A percentile compares a stretch with the other conserved stretches of the same genome.
These are phyloP conservation scores for Papiliotrema nemorosa DNA, from an alignment of 1,284 basidiomycete species.

Conservation along the genomic window DNA sequence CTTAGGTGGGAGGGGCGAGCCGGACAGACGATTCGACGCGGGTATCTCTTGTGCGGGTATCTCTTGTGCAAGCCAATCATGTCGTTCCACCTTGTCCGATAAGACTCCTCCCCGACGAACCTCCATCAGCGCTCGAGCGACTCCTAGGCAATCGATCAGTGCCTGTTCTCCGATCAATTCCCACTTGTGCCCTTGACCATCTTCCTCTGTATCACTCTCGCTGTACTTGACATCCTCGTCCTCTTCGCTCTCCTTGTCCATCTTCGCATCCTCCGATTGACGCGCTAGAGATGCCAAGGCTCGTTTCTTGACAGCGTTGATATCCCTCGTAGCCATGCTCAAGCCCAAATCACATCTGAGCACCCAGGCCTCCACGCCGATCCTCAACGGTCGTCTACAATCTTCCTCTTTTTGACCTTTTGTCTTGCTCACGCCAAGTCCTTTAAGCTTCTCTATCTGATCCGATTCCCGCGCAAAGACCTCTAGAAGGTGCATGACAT, in stretches of 20 bases:
- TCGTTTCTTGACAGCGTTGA: conserved; percentile 19
- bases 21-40: no score
- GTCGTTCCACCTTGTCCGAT: neutral
- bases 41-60: no score
- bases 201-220: neutral
- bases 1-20: neutral
- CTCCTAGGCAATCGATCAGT: neutral
- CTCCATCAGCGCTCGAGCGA: neutral
- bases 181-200: conserved; percentile 1
- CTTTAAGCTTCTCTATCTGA: neutral
- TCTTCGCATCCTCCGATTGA: conserved; percentile 9
- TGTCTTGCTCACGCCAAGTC: conserved; percentile 1
- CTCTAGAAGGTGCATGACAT: neutral
- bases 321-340: conserved; percentile 23
- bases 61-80: neutral
- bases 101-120: neutral
- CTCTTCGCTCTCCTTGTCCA: conserved; percentile 17
- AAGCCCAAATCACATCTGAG: conserved; percentile 21
- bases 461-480: neutral
- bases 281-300: conserved; percentile 14
- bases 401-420: conserved; percentile 12
- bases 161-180: neutral
- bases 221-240: conserved; percentile 12
- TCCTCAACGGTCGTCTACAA: conserved; percentile 14
- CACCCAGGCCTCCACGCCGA: conserved; percentile 23